Conservation (phyloP, 257 asterid species). For the Solanum etuberosum region DNA sequence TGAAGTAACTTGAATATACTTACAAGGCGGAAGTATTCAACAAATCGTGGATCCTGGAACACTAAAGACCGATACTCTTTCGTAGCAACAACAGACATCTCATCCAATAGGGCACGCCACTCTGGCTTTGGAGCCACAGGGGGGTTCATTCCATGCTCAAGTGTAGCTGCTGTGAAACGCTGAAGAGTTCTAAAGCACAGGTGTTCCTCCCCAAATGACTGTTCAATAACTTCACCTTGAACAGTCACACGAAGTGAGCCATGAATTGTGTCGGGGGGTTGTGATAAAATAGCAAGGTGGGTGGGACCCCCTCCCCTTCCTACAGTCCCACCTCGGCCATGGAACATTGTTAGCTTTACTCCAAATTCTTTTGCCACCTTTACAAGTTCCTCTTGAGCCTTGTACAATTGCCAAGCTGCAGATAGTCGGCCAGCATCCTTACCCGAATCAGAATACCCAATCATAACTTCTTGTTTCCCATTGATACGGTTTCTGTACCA, state of each 20-base stretch:
- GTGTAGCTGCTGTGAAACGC: slow-evolving; percentile 96
- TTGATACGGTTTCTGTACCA: slow-evolving; percentile 75
- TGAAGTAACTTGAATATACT: slow-evolving; percentile 15
- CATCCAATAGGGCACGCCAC: slow-evolving; percentile 89
- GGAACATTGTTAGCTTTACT: slow-evolving; percentile 85
- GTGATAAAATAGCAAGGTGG: slow-evolving; percentile 89
- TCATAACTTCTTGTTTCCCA: slow-evolving; percentile 94
- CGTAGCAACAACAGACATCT: slow-evolving; percentile 84
- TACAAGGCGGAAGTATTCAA: slow-evolving; percentile 91
- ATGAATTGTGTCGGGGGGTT: slow-evolving; percentile 84
- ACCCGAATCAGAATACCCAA: slow-evolving; percentile 94
- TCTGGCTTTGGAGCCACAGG: slow-evolving; percentile 83
- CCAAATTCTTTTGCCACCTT: slow-evolving; percentile 77
- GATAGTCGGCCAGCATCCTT: slow-evolving; percentile 96
- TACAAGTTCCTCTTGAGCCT: slow-evolving; percentile 88
- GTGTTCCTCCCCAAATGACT: slow-evolving; percentile 91
- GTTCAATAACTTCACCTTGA: slow-evolving; percentile 94
- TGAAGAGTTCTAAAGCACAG: slow-evolving; percentile 88
- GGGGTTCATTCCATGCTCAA: slow-evolving; percentile 93
- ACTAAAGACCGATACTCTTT: slow-evolving; percentile 76
- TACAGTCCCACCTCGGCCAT: slow-evolving; percentile 90
- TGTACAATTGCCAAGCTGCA: slow-evolving; percentile 93
- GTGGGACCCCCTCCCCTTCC: slow-evolving; percentile 98
- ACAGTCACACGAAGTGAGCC: slow-evolving; percentile 94
- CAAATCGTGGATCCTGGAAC: slow-evolving; percentile 86